Conservation (phyloP, 2,329 filamentous ascomycete genomes). For the Volutella citrinella region DNA sequence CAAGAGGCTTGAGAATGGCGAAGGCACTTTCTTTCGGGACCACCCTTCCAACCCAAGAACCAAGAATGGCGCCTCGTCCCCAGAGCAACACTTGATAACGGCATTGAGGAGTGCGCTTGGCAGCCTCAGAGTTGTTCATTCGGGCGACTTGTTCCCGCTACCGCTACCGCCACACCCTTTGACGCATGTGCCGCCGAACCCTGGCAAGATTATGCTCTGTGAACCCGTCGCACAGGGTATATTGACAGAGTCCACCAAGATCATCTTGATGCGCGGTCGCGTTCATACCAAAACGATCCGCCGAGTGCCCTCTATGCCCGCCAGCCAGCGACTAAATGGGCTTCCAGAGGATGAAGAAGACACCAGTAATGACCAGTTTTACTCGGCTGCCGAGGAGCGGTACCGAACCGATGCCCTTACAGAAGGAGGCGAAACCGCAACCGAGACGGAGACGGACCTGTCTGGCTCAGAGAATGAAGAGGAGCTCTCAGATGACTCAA, state of each 20-base stretch:
- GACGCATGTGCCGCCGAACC: slow-evolving; percentile 78
- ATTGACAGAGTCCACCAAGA: slow-evolving; percentile 72
- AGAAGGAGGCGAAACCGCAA: slow-evolving; percentile 56
- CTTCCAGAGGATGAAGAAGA: slow-evolving; percentile 68
- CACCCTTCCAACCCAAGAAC: slow-evolving; percentile 44
- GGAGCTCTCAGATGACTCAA: slow-evolving; percentile 79
- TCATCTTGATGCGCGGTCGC: slow-evolving; percentile 71
- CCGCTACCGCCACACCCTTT: slow-evolving; percentile 81
- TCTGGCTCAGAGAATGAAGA: slow-evolving; percentile 68
- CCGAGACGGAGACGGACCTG: slow-evolving; percentile 62
- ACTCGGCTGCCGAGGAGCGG: slow-evolving; percentile 82
- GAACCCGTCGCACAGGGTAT: slow-evolving; percentile 91
- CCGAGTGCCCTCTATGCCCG: slow-evolving; percentile 44
- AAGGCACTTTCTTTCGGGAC: slow-evolving; percentile 75
- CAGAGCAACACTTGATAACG: slow-evolving; percentile 58
- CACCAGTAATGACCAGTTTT: slow-evolving; percentile 87
- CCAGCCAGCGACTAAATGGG: slow-evolving; percentile 48
- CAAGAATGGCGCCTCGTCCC: slow-evolving; percentile 32
- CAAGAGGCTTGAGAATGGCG: slow-evolving; percentile 75
- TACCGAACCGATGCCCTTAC: slow-evolving; percentile 55
- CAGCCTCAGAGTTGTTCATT: slow-evolving; percentile 73
- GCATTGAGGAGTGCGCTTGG: slow-evolving; percentile 73
- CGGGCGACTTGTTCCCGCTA: slow-evolving; percentile 74
- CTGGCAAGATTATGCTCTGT: slow-evolving; percentile 86
- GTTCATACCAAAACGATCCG: slow-evolving; percentile 52